Evolutionary conservation across 2,329 filamentous ascomycete species (phyloP).

Genomic region (Chrysosporium queenslandicum): DNA sequence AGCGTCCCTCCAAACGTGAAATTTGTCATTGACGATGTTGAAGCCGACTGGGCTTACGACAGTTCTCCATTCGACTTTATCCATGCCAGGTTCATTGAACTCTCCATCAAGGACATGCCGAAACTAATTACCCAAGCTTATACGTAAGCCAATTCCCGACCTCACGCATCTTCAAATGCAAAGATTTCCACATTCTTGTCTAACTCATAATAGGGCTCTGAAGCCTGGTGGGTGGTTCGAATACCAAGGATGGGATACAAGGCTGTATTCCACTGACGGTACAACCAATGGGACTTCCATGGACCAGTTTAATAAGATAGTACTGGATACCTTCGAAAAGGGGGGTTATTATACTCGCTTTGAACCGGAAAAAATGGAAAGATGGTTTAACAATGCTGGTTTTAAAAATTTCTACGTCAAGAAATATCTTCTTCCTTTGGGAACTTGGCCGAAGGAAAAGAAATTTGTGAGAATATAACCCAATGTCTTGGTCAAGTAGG

Average conservation of each 20-base stretch:
- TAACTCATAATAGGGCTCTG: slow-evolving; percentile 11
- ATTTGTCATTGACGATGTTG: slow-evolving; percentile 50
- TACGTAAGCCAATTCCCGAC: slow-evolving; percentile 28
- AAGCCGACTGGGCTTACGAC: slow-evolving; percentile 48
- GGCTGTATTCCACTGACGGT: slow-evolving; percentile 23
- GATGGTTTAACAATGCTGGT: slow-evolving; percentile 21
- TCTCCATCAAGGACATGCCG: slow-evolving; percentile 49
- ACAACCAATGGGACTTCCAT: slow-evolving; percentile 16
- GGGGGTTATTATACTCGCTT: slow-evolving; percentile 8
- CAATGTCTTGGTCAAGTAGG: not conserved
- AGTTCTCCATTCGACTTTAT: slow-evolving; percentile 51
- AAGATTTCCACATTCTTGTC: not conserved
- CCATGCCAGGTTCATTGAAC: slow-evolving; percentile 49
- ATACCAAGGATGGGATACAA: slow-evolving; percentile 28
- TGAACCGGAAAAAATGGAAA: slow-evolving; percentile 16
- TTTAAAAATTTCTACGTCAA: slow-evolving; percentile 20
- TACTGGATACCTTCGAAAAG: not conserved
- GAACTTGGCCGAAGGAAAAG: slow-evolving; percentile 24
- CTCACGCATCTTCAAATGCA: not conserved
- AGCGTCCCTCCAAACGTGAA: slow-evolving; percentile 46
- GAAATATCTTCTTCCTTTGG: slow-evolving; percentile 21
- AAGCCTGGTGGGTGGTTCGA: slow-evolving; percentile 39
- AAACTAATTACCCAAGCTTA: slow-evolving; percentile 39
- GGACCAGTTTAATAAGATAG: slow-evolving; percentile 3
- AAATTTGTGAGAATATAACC: slow-evolving; percentile 15